A percentile compares a stretch with the other conserved stretches of the same genome.
phyloP scores from a whole-genome alignment of 192 early-diverging fungal genomes.

The Chytriomyces sp. region DNA sequence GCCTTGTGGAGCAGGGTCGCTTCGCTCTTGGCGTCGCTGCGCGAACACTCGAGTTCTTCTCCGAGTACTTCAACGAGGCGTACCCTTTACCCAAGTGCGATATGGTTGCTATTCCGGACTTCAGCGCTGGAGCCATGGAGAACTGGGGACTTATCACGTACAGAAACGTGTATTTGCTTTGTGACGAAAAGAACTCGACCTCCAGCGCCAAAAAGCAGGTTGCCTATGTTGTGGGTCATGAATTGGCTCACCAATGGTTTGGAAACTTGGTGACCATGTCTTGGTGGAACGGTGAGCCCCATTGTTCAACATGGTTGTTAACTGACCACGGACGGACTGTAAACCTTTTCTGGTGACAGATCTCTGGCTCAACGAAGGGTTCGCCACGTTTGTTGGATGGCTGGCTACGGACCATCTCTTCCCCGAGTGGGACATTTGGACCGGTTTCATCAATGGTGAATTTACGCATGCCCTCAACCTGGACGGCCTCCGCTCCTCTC shows the following conservation, averaged over 20 bases:
- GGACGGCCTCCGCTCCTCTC: constrained; percentile 83
- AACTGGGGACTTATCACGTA: constrained; percentile 94
- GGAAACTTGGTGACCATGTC: constrained; percentile 90
- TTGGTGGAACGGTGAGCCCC: constrained; percentile 95
- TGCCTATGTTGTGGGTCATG: constrained; percentile 91
- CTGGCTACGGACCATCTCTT: constrained; percentile 86
- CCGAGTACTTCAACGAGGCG: constrained; percentile 80
- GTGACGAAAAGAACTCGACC: constrained; percentile 76
- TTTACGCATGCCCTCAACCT: constrained; percentile 75
- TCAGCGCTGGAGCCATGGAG: constrained; percentile 66
- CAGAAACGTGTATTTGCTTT: constrained; percentile 80
- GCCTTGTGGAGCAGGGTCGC: constrained; percentile 75
- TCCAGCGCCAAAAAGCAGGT: constrained; percentile 77
- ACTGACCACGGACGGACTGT: no score
- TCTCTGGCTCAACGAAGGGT: constrained; percentile 94
- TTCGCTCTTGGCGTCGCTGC: constrained; percentile 82
- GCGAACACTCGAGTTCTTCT: constrained; percentile 80
- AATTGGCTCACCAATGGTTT: constrained; percentile 61
- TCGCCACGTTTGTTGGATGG: constrained; percentile 94
- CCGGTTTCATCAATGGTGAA: constrained; percentile 78
- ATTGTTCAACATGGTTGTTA: no score
- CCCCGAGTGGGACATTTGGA: constrained; percentile 96
- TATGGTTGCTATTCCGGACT: constrained; percentile 90
- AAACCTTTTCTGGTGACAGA: no score
- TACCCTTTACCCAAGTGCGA: constrained; percentile 83